Evolutionary conservation across 116 monocot genomes (phyloP).

Genomic region (Papilionanthe hybrid): DNA sequence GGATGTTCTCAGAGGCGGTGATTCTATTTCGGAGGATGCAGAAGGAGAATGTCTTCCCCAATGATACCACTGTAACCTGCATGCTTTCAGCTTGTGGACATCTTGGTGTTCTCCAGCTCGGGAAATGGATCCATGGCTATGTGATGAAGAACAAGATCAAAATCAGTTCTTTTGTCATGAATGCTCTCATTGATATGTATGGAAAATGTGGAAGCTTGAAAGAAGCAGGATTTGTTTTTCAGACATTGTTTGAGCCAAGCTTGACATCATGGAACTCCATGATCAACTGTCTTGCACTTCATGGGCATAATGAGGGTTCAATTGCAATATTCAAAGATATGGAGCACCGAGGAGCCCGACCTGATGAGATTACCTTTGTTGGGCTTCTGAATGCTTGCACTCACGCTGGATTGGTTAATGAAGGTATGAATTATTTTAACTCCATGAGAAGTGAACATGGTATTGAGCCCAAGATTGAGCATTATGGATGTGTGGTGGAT

Average conservation of each 20-base stretch:
- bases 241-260: slow-evolving; percentile 26
- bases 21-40: slow-evolving; percentile 55
- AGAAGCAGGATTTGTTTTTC: slow-evolving; percentile 54
- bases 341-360: slow-evolving; percentile 27
- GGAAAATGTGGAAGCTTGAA: slow-evolving; percentile 86
- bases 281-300: slow-evolving; percentile 86
- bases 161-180: slow-evolving; percentile 46
- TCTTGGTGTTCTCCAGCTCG: slow-evolving; percentile 67
- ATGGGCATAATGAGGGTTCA: slow-evolving; percentile 55
- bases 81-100: slow-evolving; percentile 76
- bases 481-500: slow-evolving; percentile 84
- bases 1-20: slow-evolving; percentile 58
- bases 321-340: slow-evolving; percentile 45
- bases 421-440: slow-evolving; percentile 56
- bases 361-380: slow-evolving; percentile 86
- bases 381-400: slow-evolving; percentile 87
- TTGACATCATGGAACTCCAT: slow-evolving; percentile 88
- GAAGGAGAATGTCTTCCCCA: slow-evolving; percentile 28
- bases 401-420: slow-evolving; percentile 75
- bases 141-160: slow-evolving; percentile 31
- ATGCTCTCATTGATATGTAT: slow-evolving; percentile 82
- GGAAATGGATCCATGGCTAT: slow-evolving; percentile 63
- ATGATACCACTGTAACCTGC: slow-evolving; percentile 60
- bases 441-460: slow-evolving; percentile 42
- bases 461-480: slow-evolving; percentile 63